Base-by-base conservation (phyloP, 257 asterid genomes). In the Solanum stenotomum region DNA sequence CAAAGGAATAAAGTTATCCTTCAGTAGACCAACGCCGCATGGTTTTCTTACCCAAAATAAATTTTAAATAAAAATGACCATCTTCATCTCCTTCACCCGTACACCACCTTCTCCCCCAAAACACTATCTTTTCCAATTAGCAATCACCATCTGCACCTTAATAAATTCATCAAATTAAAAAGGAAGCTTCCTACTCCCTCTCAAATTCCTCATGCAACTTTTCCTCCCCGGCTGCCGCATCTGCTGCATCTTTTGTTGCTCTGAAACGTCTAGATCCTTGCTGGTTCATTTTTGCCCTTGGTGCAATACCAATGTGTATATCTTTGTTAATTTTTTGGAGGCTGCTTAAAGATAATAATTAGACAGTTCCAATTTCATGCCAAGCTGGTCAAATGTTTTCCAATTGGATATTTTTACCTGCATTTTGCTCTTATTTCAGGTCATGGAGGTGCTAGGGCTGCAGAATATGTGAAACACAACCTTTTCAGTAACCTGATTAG, bases 371-470 rank as follows among this genome's bases (percentile, higher is more conserved):
- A 4, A 1, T 49, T 49, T 20, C 85, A 49, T 49, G 42, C 70
- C 31, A 18, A 81, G 29, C 29, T 78, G 63, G 35, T 34, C 20
- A 63, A 15, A 74, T 10, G 8, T 81, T n/a, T 29, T 89, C 61
- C 35, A 83, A 68, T 42, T 86, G 38, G 31, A 12, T 42, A 79
- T 33, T 8, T 86, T 63, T 86, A 79, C 83, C 70, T 49, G 67
- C 59, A 86, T 87, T 68, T 86, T 82, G 68, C 44, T 68, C 88
- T 56, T 79, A 10, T 89, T 88, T 91, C 89, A 97, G 99, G 99
- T 88, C 99, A 97, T 40, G 99, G 99, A 2, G 99, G 99, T 87
- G 98, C 99, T 88, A 93, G 99, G 74, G 99, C 99, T 84, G 99
- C 99, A 74, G 99, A 97, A 85, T 97, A 97, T 87, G 99, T 97